A percentile compares a stretch with the other conserved stretches of the same genome.
Evolutionary conservation across 2,329 filamentous ascomycete genomes (phyloP).

Genomic region (Raffaelea albimanens): DNA sequence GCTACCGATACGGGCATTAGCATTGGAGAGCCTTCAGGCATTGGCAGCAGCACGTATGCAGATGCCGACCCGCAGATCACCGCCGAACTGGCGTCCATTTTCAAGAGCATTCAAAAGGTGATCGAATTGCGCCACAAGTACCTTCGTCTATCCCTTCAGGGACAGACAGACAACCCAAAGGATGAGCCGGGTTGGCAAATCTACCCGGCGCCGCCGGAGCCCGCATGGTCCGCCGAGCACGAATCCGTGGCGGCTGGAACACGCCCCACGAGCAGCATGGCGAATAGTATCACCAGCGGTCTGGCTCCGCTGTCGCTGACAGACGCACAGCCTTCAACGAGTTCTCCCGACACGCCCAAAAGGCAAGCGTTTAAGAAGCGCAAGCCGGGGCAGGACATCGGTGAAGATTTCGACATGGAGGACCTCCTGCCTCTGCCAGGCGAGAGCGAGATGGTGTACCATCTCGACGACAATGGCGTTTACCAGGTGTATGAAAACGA

Average conservation of each 20-base stretch:
- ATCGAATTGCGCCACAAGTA: constrained; percentile 83
- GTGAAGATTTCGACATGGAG: constrained; percentile 80
- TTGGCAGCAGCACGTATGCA: constrained; percentile 57
- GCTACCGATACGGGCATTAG: constrained; percentile 19
- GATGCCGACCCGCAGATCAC: constrained; percentile 72
- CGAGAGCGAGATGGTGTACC: constrained; percentile 62
- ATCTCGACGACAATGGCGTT: constrained; percentile 73
- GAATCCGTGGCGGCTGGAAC: constrained; percentile 16
- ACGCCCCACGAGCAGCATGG: constrained; percentile 24
- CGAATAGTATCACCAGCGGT: constrained; percentile 39
- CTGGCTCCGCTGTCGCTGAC: constrained; percentile 25
- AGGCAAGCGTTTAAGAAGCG: constrained; percentile 43
- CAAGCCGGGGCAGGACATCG: constrained; percentile 84
- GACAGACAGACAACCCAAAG: constrained; percentile 75
- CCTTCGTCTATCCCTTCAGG: constrained; percentile 74
- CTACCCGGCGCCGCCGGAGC: constrained; percentile 85
- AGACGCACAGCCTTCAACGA: not conserved
- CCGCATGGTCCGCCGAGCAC: constrained; percentile 65
- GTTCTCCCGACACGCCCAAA: constrained; percentile 12
- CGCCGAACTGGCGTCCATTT: constrained; percentile 75
- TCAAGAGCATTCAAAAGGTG: constrained; percentile 83
- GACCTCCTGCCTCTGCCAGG: constrained; percentile 68
- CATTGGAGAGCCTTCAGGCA: constrained; percentile 45
- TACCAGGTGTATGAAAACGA: constrained; percentile 82
- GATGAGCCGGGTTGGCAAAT: constrained; percentile 77